phyloP scores from a whole-genome alignment of 225 moss, liverwort and hornwort species.

The Pseudisothecium myosuroides region DNA sequence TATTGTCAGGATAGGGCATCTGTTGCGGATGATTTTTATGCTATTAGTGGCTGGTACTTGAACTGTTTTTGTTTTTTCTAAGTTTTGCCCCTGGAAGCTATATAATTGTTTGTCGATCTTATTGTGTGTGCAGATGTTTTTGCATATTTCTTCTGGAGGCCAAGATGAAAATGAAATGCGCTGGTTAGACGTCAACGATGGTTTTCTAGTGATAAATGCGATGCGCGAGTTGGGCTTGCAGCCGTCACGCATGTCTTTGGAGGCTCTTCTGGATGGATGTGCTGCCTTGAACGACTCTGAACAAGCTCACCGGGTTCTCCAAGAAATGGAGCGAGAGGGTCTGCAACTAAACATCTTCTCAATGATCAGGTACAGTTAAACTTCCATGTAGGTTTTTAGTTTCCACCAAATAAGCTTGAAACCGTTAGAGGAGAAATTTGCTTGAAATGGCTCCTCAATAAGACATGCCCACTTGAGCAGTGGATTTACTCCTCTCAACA shows the following conservation, averaged over 20 bases:
- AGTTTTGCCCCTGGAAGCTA: not conserved
- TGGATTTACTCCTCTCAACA: not conserved
- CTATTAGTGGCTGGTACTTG: too few relatives aligned
- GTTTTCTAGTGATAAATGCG: slow-evolving; percentile 44
- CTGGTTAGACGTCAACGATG: slow-evolving; percentile 38
- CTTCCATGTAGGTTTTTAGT: not conserved
- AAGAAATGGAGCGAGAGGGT: slow-evolving; percentile 64
- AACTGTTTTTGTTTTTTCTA: too few relatives aligned
- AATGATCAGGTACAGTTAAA: slow-evolving; percentile 40
- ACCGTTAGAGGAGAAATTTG: not conserved
- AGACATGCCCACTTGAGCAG: not conserved
- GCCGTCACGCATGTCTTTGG: slow-evolving; percentile 65
- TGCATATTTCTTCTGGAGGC: slow-evolving; percentile 51
- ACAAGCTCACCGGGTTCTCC: slow-evolving; percentile 45
- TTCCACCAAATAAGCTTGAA: not conserved
- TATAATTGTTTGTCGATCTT: not conserved
- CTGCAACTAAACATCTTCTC: slow-evolving; percentile 63
- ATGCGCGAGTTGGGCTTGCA: slow-evolving; percentile 54
- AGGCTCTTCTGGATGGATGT: slow-evolving; percentile 68
- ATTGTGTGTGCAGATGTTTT: slow-evolving; percentile 42
- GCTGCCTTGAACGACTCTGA: slow-evolving; percentile 39
- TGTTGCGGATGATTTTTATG: not conserved
- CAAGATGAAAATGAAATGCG: slow-evolving; percentile 43
- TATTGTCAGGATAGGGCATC: not conserved
- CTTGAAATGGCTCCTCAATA: not conserved